A percentile compares a stretch with the other conserved stretches of the same genome.
Evolutionary conservation across 1,139 yeast species (phyloP).

Genomic region (Kurtzmaniella natalensis): DNA sequence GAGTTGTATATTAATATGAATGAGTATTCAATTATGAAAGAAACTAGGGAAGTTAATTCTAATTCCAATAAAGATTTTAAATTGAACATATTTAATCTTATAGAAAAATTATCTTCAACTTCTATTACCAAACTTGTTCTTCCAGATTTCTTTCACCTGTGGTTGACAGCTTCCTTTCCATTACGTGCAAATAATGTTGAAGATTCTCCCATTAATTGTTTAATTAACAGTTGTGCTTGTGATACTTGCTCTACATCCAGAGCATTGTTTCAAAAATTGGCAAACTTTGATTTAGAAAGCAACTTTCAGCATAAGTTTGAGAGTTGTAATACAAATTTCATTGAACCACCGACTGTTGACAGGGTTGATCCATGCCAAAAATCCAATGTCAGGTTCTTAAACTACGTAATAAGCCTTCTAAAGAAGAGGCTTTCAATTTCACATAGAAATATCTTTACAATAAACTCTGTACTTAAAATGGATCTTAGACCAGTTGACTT

Average conservation of each 20-base stretch:
- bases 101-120: conserved; percentile 8
- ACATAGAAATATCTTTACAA: conserved; percentile 19
- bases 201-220: too few relatives aligned
- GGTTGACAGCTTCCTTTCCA: too few relatives aligned
- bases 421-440: conserved; percentile 17
- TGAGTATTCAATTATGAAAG: conserved; percentile 14
- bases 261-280: conserved; percentile 12
- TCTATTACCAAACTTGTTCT: conserved; percentile 14
- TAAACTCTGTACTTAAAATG: conserved; percentile 19
- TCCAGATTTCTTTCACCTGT: conserved; percentile 25
- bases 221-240: conserved; percentile 20
- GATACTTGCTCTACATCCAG: conserved; percentile 15
- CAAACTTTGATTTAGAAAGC: conserved; percentile 15
- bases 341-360: not conserved
- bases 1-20: conserved; percentile 19
- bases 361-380: conserved; percentile 6
- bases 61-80: not conserved
- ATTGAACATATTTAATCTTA: conserved; percentile 8
- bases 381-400: conserved; percentile 16
- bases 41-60: not conserved
- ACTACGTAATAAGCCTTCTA: conserved; percentile 16
- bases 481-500: conserved; percentile 14
- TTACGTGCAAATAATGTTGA: too few relatives aligned
- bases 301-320: conserved; percentile 17
- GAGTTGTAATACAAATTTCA: conserved; percentile 1